These are phyloP conservation scores for Fusarium dimerum DNA, from an alignment of 2,329 filamentous ascomycete genomes.

Conservation along the genomic window DNA sequence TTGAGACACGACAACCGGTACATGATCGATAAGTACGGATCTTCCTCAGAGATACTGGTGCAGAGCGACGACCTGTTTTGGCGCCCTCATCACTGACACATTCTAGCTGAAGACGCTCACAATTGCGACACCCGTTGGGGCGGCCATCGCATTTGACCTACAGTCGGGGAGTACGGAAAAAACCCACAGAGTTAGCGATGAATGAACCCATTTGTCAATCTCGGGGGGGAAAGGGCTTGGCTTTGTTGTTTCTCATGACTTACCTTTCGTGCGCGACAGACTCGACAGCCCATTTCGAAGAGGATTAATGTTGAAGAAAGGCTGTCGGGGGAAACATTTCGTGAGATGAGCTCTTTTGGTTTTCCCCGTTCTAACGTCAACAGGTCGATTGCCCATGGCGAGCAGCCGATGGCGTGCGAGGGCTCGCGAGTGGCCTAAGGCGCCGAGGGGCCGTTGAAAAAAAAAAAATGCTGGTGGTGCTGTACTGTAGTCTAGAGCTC, in stretches of 20 bases:
- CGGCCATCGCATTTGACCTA: constrained; percentile 45
- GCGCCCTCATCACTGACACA: constrained; percentile 40
- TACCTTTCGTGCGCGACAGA: constrained; percentile 44
- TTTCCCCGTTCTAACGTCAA: constrained; percentile 3
- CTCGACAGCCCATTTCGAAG: constrained; percentile 40
- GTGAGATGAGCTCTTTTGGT: constrained; percentile 20
- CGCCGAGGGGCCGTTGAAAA: constrained; percentile 22
- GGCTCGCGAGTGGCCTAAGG: constrained; percentile 23
- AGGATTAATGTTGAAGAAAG: constrained; percentile 16
- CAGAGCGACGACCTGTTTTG: constrained; percentile 24
- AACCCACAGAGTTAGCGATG: constrained; percentile 11
- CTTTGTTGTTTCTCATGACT: constrained; percentile 8
- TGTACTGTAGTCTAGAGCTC: not conserved
- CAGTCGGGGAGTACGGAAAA: constrained; percentile 5
- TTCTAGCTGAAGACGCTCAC: constrained; percentile 44
- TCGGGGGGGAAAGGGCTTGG: too few relatives aligned
- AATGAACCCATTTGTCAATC: not conserved
- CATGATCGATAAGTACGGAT: constrained; percentile 44
- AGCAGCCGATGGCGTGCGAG: constrained; percentile 34
- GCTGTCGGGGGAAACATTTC: constrained; percentile 12
- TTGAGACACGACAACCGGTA: constrained; percentile 41
- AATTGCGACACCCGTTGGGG: constrained; percentile 44
- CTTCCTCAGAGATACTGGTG: constrained; percentile 36
- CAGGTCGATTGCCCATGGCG: constrained; percentile 27
- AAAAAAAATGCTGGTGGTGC: not conserved